phyloP scores from a whole-genome alignment of 495 filamentous ascomycete species.

The Hamigera avellanea region DNA sequence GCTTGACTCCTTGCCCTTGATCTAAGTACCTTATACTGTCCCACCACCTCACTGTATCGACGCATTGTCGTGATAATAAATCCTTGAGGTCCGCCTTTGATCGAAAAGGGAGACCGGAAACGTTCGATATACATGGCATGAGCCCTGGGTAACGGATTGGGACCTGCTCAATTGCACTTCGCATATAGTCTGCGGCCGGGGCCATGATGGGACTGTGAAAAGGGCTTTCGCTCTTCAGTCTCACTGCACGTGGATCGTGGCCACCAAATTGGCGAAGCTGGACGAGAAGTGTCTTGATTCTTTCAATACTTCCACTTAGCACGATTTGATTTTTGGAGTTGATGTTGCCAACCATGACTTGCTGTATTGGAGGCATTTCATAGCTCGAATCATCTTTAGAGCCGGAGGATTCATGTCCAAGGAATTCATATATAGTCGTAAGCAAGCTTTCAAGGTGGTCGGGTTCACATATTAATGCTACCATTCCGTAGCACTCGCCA shows the following conservation, averaged over 20 bases:
- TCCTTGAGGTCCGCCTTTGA: constrained; percentile 62
- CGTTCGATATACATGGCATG: constrained; percentile 76
- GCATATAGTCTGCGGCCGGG: constrained; percentile 66
- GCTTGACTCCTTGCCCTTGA: constrained; percentile 66
- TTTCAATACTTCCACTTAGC: constrained; percentile 73
- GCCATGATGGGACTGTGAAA: constrained; percentile 93
- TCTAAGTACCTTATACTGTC: constrained; percentile 84
- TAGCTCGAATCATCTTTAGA: constrained; percentile 54
- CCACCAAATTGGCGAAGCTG: constrained; percentile 88
- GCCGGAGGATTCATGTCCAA: constrained; percentile 50
- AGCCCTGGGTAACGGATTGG: constrained; percentile 61
- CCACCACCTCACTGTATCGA: constrained; percentile 91
- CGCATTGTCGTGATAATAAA: constrained; percentile 62
- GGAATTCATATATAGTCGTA: constrained; percentile 65
- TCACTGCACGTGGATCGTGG: constrained; percentile 82
- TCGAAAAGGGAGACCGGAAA: constrained; percentile 66
- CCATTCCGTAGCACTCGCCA: constrained; percentile 79
- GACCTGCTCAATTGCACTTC: constrained; percentile 42
- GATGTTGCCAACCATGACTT: constrained; percentile 88
- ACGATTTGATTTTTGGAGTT: constrained; percentile 96
- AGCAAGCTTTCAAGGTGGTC: constrained; percentile 57
- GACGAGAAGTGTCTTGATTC: constrained; percentile 74
- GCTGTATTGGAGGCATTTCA: constrained; percentile 61
- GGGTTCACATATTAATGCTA: constrained; percentile 79
- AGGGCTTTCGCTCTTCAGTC: constrained; percentile 78